Conservation (phyloP, 352 stramenopile species). For the Plasmopara muralis region DNA sequence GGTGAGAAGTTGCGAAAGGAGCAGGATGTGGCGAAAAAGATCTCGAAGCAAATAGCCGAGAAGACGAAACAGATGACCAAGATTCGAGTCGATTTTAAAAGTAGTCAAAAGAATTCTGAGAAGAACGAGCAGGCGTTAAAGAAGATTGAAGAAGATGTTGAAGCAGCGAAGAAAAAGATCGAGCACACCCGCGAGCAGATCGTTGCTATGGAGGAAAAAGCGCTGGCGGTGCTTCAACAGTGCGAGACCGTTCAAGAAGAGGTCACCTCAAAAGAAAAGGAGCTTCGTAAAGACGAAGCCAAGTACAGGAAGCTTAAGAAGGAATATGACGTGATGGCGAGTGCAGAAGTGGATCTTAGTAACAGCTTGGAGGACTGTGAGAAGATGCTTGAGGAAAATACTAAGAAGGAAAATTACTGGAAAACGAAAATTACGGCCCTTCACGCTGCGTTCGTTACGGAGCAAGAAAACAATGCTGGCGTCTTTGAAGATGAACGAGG, state of each 20-base stretch:
- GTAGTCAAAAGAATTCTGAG: constrained; percentile 69
- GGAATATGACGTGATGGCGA: constrained; percentile 86
- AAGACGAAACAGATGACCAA: constrained; percentile 87
- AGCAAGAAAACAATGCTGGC: constrained; percentile 71
- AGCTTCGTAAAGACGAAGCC: constrained; percentile 62
- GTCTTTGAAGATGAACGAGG: constrained; percentile 61
- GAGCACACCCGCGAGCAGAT: constrained; percentile 86
- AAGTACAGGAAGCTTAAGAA: constrained; percentile 87
- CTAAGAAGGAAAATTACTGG: constrained; percentile 87
- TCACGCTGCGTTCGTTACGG: constrained; percentile 43
- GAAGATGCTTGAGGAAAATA: constrained; percentile 89
- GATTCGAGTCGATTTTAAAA: constrained; percentile 80
- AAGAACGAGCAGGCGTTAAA: constrained; percentile 59
- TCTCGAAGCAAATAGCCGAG: constrained; percentile 80
- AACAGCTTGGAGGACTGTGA: constrained; percentile 91
- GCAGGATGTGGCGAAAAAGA: constrained; percentile 80
- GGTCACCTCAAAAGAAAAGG: constrained; percentile 81
- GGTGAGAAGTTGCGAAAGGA: constrained; percentile 92
- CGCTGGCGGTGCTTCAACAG: constrained; percentile 84
- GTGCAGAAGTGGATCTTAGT: constrained; percentile 89
- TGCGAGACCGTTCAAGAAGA: constrained; percentile 89
- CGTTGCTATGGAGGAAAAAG: constrained; percentile 89
- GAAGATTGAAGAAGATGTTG: constrained; percentile 72
- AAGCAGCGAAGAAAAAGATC: constrained; percentile 62
- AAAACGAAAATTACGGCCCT: constrained; percentile 65